These are phyloP conservation scores for Colletotrichum endophyticum DNA, from an alignment of 2,329 filamentous ascomycete species.

Conservation along the genomic window DNA sequence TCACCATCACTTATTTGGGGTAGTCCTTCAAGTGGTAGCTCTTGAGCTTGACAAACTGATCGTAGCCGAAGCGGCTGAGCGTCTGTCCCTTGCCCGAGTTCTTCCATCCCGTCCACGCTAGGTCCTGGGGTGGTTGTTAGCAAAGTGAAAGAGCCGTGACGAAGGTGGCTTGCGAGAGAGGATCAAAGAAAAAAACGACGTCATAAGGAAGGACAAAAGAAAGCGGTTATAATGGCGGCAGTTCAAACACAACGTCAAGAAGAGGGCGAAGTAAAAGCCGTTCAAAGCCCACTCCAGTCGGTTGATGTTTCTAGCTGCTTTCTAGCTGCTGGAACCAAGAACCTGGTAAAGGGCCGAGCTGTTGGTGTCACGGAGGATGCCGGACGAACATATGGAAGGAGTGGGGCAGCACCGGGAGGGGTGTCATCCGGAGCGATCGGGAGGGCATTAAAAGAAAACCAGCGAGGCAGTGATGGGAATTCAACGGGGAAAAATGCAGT, in stretches of 20 bases:
- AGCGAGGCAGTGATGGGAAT: not conserved
- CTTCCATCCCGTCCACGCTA: constrained; percentile 98
- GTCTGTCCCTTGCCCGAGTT: constrained; percentile 93
- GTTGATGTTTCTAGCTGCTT: not conserved
- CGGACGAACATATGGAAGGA: not conserved
- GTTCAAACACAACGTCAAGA: not conserved
- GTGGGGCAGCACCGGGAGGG: not conserved
- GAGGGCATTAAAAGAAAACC: not conserved
- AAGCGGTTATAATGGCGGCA: not conserved
- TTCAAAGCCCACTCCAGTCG: not conserved
- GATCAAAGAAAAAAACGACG: not conserved
- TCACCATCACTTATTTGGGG: constrained; percentile 54
- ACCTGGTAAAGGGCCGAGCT: not conserved
- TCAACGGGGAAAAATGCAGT: not conserved
- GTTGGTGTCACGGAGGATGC: not conserved
- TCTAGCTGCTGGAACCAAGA: not conserved
- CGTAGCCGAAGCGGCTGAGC: constrained; percentile 87
- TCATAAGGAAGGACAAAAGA: not conserved
- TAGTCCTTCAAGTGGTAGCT: constrained; percentile 92
- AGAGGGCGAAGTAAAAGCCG: not conserved
- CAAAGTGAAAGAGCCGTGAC: constrained; percentile 4
- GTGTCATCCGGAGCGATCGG: constrained; percentile 3
- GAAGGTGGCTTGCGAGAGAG: constrained; percentile 23
- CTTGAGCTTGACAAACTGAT: constrained; percentile 96
- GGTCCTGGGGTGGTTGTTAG: constrained; percentile 61